phyloP scores from a whole-genome alignment of 192 early-diverging fungal species.

The Helicostylum pulchrum region DNA sequence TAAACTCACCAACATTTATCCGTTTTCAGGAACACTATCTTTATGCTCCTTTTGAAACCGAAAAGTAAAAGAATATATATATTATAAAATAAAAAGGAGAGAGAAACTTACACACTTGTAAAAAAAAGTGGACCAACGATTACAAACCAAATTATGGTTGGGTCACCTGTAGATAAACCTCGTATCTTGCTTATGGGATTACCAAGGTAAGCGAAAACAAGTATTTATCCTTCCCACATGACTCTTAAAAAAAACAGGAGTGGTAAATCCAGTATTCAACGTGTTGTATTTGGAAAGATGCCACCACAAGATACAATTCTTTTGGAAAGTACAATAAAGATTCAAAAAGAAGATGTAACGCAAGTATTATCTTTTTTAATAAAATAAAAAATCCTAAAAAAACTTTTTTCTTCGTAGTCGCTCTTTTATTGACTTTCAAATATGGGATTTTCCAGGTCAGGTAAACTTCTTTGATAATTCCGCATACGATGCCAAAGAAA shows the following conservation, averaged over 20 bases:
- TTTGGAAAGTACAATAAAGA: slow-evolving; percentile 73
- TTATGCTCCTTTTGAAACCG: no score
- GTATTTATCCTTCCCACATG: not conserved
- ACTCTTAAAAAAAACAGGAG: slow-evolving; percentile 43
- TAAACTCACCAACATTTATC: no score
- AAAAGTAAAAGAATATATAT: no score
- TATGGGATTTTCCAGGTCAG: slow-evolving; percentile 92
- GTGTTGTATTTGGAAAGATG: slow-evolving; percentile 87
- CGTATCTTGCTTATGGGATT: slow-evolving; percentile 48
- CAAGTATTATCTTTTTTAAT: slow-evolving; percentile 20
- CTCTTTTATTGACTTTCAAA: slow-evolving; percentile 80
- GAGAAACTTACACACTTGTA: no score
- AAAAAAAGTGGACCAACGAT: not conserved
- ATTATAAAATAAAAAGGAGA: no score
- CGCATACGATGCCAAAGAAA: slow-evolving; percentile 59
- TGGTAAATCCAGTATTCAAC: slow-evolving; percentile 83
- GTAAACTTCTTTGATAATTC: slow-evolving; percentile 73
- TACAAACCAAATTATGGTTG: not conserved
- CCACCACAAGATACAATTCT: slow-evolving; percentile 83
- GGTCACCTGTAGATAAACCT: slow-evolving; percentile 26
- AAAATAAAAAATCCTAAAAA: not conserved
- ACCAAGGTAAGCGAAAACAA: slow-evolving; percentile 34
- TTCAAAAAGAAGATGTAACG: slow-evolving; percentile 69
- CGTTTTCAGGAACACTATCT: no score
- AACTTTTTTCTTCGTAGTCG: slow-evolving; percentile 16